Evolutionary conservation across 352 stramenopile genomes (phyloP).

Genomic region (Peronospora tabacina): DNA sequence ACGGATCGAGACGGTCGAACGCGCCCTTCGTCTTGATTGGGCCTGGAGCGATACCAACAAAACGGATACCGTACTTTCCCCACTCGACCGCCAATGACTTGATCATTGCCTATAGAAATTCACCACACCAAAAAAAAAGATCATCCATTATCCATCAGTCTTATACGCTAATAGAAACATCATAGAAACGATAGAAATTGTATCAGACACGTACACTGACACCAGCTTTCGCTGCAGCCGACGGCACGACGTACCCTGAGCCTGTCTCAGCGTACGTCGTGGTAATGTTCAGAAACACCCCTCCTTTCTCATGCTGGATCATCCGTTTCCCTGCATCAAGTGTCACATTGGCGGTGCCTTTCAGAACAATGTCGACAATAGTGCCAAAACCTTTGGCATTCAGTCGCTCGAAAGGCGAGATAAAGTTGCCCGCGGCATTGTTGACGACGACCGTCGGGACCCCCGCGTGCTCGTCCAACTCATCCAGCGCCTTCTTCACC

Average conservation of each 20-base stretch:
- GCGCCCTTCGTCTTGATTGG: slow-evolving; percentile 88
- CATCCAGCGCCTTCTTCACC: slow-evolving; percentile 79
- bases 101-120: slow-evolving; percentile 82
- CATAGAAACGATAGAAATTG: no score
- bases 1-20: slow-evolving; percentile 71
- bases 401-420: slow-evolving; percentile 86
- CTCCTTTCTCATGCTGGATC: slow-evolving; percentile 64
- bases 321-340: slow-evolving; percentile 72
- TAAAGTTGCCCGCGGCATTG: slow-evolving; percentile 92
- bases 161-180: not conserved
- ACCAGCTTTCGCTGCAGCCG: slow-evolving; percentile 92
- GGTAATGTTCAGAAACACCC: slow-evolving; percentile 95
- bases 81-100: slow-evolving; percentile 94
- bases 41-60: slow-evolving; percentile 94
- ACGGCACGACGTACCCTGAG: slow-evolving; percentile 92
- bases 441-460: slow-evolving; percentile 75
- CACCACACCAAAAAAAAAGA: slow-evolving; percentile 14
- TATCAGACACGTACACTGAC: slow-evolving; percentile 52
- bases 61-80: slow-evolving; percentile 91
- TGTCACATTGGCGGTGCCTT: slow-evolving; percentile 80
- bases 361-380: slow-evolving; percentile 94
- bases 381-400: slow-evolving; percentile 93
- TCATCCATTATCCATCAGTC: slow-evolving; percentile 19
- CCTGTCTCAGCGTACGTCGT: slow-evolving; percentile 92
- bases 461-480: slow-evolving; percentile 55